These are phyloP conservation scores for Acacia concinna DNA, from an alignment of 331 rosid species.

Conservation along the genomic window DNA sequence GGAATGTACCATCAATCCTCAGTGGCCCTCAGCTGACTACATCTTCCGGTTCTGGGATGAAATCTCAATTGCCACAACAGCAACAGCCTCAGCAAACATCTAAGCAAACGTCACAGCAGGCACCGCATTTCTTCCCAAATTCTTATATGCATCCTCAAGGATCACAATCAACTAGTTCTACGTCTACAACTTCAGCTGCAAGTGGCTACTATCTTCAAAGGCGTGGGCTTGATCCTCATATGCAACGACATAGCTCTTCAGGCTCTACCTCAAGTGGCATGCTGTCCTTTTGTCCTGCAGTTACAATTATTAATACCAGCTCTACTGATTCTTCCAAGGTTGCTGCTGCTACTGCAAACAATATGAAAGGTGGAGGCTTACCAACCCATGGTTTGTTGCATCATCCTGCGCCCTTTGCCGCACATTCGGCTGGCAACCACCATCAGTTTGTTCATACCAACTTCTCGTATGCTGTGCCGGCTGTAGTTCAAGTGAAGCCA, in stretches of 20 bases:
- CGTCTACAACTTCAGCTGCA: conserved; percentile 43
- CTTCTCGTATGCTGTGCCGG: conserved; percentile 62
- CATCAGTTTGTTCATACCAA: conserved; percentile 61
- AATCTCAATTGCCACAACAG: conserved; percentile 52
- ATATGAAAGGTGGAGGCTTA: conserved; percentile 54
- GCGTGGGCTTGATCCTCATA: conserved; percentile 68
- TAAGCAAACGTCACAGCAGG: conserved; percentile 63
- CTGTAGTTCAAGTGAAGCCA: conserved; percentile 74
- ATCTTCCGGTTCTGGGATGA: conserved; percentile 47
- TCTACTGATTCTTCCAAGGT: conserved; percentile 59
- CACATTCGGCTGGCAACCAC: conserved; percentile 63
- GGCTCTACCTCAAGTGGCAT: conserved; percentile 64
- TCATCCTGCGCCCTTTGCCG: conserved; percentile 63
- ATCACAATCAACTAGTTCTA: conserved; percentile 54
- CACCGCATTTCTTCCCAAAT: conserved; percentile 58
- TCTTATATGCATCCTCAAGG: conserved; percentile 55
- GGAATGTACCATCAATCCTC: conserved; percentile 69
- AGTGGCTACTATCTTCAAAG: conserved; percentile 58
- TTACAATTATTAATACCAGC: conserved; percentile 34
- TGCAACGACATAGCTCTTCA: conserved; percentile 58
- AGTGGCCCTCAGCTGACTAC: conserved; percentile 60
- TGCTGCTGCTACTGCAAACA: conserved; percentile 34
- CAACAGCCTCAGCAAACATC: conserved; percentile 41
- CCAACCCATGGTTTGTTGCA: conserved; percentile 63
- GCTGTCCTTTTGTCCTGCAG: conserved; percentile 52